Conservation (phyloP, 208 protist genomes). For the Angomonas ambiguus region DNA sequence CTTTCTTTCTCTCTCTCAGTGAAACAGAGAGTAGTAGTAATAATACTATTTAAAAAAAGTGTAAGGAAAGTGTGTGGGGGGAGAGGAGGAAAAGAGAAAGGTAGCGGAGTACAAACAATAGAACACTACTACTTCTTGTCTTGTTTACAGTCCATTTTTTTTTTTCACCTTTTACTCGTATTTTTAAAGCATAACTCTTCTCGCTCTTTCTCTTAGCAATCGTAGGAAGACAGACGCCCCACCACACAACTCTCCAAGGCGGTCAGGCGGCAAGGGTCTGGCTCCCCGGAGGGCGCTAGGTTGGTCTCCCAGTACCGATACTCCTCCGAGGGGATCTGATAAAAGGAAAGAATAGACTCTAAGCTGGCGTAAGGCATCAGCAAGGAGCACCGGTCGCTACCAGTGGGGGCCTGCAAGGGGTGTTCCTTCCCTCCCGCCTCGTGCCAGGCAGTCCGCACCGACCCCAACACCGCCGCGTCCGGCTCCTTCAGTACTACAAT, state of each 20-base stretch:
- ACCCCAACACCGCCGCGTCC: not conserved
- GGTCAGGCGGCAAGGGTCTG: constrained; percentile 4
- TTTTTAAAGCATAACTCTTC: not conserved
- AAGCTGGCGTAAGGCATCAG: constrained; percentile 7
- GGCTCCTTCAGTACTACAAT: constrained; percentile 26
- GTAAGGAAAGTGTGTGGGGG: not conserved
- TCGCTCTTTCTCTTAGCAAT: constrained; percentile 27
- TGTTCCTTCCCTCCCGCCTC: constrained; percentile 16
- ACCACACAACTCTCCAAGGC: constrained; percentile 55
- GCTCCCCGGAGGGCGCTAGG: not conserved
- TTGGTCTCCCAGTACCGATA: not conserved
- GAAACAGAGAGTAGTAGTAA: too few relatives aligned
- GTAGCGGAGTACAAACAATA: not conserved
- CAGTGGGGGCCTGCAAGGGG: constrained; percentile 5
- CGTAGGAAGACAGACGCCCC: constrained; percentile 40
- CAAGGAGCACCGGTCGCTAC: not conserved
- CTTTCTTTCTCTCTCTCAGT: too few relatives aligned
- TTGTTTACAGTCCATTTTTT: not conserved
- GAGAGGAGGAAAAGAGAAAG: not conserved
- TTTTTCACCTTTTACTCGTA: not conserved
- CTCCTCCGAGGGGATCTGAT: constrained; percentile 9
- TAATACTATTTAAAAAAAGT: not conserved
- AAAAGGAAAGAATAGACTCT: constrained; percentile 16
- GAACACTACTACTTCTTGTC: not conserved
- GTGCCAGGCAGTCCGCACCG: not conserved